Base-by-base conservation (phyloP, 2,329 filamentous ascomycete genomes). In the Macrophomina pseudophaseolina region DNA sequence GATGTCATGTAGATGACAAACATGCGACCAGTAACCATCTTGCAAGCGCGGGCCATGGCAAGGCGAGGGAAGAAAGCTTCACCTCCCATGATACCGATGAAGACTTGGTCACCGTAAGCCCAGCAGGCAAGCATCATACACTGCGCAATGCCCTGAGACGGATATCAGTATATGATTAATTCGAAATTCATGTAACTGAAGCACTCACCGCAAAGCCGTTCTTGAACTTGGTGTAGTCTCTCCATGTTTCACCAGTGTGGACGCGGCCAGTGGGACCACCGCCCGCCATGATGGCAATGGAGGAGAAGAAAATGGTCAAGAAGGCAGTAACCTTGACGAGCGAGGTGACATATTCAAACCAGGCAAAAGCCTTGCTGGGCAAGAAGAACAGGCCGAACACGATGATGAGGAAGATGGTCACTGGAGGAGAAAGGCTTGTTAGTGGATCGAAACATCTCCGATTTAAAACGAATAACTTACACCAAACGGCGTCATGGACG, bases 21-120 rank as follows among this genome's bases (percentile, higher is more conserved):
- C 59, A 80, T 77, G 5, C 79, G 76, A 54, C 75, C 75, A 33
- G 77, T 79, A 12, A 80, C 76, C 18, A 78, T 74, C 49, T 77
- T 77, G 32, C 77, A 77, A 30, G 78, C 78, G 66, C 78, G 79
- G 28, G 78, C 79, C 49, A 81, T 80, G 8, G 75, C 72, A 18
- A 74, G 71, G 11, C 78, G 76, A 0, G 79, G 79, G 48, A 79
- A 75, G 16, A 76, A 69, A 0, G 78, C 78, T 69, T 81, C 79
- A 5, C 78, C 78, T 5, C 79, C 79, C 3, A 78, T 75, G 16
- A 79, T 76, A 14, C 79, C 79, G 44, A 79, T 78, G 65, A 80
- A 80, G 53, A 74, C 72, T 40, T 78, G 74, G 64, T 77, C 71
- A 30, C 75, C 75, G 58, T 75, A 59, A 16, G 64, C 64, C 64